Base-by-base conservation (phyloP, 108 stramenopile species). In the Aurantiochytrium sp. region DNA sequence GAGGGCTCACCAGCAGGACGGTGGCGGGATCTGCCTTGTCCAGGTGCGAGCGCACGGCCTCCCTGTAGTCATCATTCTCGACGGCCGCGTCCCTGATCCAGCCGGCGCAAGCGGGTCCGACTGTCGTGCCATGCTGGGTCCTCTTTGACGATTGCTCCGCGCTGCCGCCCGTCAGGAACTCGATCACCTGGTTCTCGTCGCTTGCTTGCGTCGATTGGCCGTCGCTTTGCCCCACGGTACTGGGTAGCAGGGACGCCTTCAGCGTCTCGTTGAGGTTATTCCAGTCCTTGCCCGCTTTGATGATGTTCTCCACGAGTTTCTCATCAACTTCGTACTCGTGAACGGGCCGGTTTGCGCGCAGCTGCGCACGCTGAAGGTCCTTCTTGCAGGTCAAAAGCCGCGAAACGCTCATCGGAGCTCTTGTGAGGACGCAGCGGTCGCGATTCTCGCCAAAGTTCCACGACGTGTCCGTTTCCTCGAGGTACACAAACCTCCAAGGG, bases 371-470 rank as follows among this genome's bases (percentile, higher is more conserved):
- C 69, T 81, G 69, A 6, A 81, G 69, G n/a, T 81, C 69, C 45
- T 81, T 81, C 2, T n/a, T 81, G 69, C 69, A 45, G 48, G 69
- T 81, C 3, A 81, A n/a, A 81, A 81, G 69, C n/a, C 69, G 69
- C 69, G 69, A 81, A 22, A 22, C 69, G 24, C 17, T 27, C 45
- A 45, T 81, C 10, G 69, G 69, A 81, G 69, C 69, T 48, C 69
- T 6, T 22, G 69, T 81, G 17, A 81, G 69, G 17, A 81, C 69
- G 69, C 69, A 81, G 5, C 69, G 69, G n/a, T 81, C 69, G 30
- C 69, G 69, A 39, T 81, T 81, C 45, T 81, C 69, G 42, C 69
- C 69, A 81, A 81, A 81, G 69, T 81, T 81, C 69, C 69, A 81
- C 10, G 69, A 81, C 17, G 69, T 81, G 69, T 81, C 69, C 8